phyloP scores from a whole-genome alignment of 176 grass and related monocot species.

The Rhipidocladum racemiflorum region DNA sequence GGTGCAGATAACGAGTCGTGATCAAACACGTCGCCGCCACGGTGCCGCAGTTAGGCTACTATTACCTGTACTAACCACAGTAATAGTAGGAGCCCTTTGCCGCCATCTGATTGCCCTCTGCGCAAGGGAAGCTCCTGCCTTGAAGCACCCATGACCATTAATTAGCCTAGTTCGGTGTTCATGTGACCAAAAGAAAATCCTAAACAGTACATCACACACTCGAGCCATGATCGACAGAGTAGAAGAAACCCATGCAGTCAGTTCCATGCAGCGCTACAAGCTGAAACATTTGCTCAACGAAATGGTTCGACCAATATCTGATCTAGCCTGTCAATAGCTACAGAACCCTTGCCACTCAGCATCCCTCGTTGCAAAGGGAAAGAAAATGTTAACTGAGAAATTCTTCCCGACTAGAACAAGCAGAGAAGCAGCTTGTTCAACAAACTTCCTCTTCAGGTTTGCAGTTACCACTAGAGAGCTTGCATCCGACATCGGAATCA shows the following conservation, averaged over 20 bases:
- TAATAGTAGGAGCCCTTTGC: not conserved
- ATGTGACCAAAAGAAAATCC: not conserved
- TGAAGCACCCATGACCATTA: not conserved
- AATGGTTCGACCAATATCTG: not conserved
- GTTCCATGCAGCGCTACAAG: too few relatives aligned
- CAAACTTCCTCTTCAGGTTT: not conserved
- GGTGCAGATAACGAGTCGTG: not conserved
- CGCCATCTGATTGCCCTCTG: not conserved
- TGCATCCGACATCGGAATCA: not conserved
- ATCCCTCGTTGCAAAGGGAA: not conserved
- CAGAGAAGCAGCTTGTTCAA: not conserved
- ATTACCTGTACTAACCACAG: not conserved
- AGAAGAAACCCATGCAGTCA: too few relatives aligned
- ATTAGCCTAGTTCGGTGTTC: not conserved
- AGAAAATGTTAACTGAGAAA: not conserved
- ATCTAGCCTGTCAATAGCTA: not conserved
- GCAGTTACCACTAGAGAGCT: not conserved
- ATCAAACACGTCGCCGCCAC: slow-evolving; percentile 14
- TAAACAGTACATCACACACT: not conserved
- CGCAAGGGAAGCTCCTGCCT: not conserved
- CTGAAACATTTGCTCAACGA: not conserved
- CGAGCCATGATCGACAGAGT: not conserved
- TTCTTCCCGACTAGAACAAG: not conserved
- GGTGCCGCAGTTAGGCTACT: not conserved
- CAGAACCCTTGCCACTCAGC: not conserved